Percentiles rank a stretch among this genome's conserved stretches.
phyloP scores from a whole-genome alignment of 2,329 filamentous ascomycete species.

The Fonsecaea multimorphosa region DNA sequence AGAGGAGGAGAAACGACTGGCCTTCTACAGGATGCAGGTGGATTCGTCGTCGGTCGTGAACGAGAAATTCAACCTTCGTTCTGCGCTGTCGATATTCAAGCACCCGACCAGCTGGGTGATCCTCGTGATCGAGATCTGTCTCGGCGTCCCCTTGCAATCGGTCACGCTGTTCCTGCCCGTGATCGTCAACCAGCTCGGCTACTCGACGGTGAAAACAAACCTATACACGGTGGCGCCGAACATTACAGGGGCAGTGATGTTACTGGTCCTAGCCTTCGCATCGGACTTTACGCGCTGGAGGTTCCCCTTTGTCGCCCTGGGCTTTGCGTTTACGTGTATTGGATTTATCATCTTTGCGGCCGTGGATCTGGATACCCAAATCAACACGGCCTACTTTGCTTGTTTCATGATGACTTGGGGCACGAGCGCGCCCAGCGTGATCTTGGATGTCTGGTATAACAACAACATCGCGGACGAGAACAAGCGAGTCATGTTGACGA shows the following conservation, averaged over 20 bases:
- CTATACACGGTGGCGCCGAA: conserved; percentile 84
- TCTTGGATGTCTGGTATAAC: conserved; percentile 72
- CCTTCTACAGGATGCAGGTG: conserved; percentile 74
- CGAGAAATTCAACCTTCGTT: conserved; percentile 60
- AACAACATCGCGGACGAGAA: conserved; percentile 61
- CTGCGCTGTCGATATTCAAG: conserved; percentile 60
- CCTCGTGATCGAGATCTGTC: conserved; percentile 63
- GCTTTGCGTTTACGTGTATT: conserved; percentile 74
- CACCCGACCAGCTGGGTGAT: conserved; percentile 62
- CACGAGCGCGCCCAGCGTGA: conserved; percentile 73
- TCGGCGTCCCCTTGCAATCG: conserved; percentile 64
- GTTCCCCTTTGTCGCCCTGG: conserved; percentile 75
- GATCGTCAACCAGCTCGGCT: conserved; percentile 61
- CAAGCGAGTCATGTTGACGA: conserved; percentile 56
- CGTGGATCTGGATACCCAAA: conserved; percentile 65
- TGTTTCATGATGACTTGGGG: conserved; percentile 86
- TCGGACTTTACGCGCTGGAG: conserved; percentile 71
- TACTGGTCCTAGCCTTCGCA: conserved; percentile 73
- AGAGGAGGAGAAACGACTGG: conserved; percentile 69
- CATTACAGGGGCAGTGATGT: conserved; percentile 72
- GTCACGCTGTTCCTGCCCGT: conserved; percentile 65
- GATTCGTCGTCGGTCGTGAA: conserved; percentile 72
- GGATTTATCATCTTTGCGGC: conserved; percentile 81
- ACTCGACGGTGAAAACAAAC: conserved; percentile 70
- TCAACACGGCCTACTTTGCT: conserved; percentile 75